These are phyloP conservation scores for Pythium aquatile DNA, from an alignment of 352 stramenopile species.

Conservation along the genomic window DNA sequence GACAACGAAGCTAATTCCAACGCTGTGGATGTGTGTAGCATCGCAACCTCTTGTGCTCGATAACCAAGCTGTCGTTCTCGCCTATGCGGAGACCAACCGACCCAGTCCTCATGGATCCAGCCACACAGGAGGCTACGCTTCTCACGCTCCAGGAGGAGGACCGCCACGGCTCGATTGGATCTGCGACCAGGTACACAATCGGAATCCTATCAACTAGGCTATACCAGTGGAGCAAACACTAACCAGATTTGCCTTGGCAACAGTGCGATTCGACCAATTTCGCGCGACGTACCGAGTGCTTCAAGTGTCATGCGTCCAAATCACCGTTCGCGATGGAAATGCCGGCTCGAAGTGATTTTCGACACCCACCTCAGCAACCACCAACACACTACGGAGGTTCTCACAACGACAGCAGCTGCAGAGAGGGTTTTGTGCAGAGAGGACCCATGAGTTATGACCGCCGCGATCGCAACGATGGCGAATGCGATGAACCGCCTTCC, in stretches of 20 bases:
- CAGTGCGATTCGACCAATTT: constrained; percentile 83
- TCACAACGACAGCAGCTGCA: not conserved
- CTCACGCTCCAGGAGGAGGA: constrained; percentile 10
- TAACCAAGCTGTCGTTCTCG: constrained; percentile 32
- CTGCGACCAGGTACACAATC: constrained; percentile 47
- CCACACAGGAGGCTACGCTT: not conserved
- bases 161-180: constrained; percentile 61
- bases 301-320: constrained; percentile 57
- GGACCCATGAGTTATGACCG: not conserved
- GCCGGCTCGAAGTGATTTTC: not conserved
- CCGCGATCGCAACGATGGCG: constrained; percentile 11
- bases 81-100: constrained; percentile 20
- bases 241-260: not conserved
- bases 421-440: not conserved
- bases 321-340: constrained; percentile 28
- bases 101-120: constrained; percentile 10
- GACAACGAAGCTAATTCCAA: not conserved
- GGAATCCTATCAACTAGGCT: too few relatives aligned
- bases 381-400: not conserved
- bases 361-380: not conserved
- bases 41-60: constrained; percentile 55
- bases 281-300: constrained; percentile 53
- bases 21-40: constrained; percentile 24
- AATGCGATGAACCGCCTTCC: constrained; percentile 34
- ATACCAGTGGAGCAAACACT: not conserved